Evolutionary conservation across 192 early-diverging fungal species (phyloP), one percentile per base, ranked within the genome.

Genomic region (Rhizoclosmatium sp.): DNA sequence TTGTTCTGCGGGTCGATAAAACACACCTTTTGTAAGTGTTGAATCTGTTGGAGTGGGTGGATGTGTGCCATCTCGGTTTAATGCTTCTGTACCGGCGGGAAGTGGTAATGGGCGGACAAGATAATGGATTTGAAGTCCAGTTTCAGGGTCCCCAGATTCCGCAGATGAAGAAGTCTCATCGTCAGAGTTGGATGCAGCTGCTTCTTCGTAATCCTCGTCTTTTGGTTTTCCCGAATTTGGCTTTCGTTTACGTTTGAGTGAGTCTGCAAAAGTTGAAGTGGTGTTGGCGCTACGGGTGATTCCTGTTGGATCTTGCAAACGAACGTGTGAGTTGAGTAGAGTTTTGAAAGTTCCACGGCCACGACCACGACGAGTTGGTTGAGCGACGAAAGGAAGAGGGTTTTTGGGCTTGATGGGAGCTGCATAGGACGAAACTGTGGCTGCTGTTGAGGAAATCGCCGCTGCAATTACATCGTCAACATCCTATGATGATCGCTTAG

Each of bases 221-320:
- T 21, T 7, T n/a, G 54, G 10, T 10, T n/a, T 58, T 0, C 0
- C 54, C 10, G n/a, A 0, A 9, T 21, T 7, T 7, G 67, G 40
- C 1, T 12, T 14, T 16, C 31, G n/a, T 54, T 54, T 54, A 12
- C 51, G 51, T 54, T 54, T 54, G 5, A 16, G 5, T 0, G 9
- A 7, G 16, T 54, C 16, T 7, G 5, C 16, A 16, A 12, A 7
- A 1, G 16, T 7, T 54, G 51, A 54, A 54, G 5, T 16, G 0
- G 51, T 0, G 9, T 7, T 12, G 16, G 16, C 1, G 16, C 9
- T 12, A 16, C 51, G 51, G 19, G 70, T 59, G 31, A 23, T 58
- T 10, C 70, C 70, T 3, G 70, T 72, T 39, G 70, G 70, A 47
- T 72, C 70, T 72, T 72, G 70, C 39, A 72, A 41, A 7, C 51